Percentiles rank a stretch among this genome's conserved stretches.
Evolutionary conservation across 768 basidiomycete genomes (phyloP).

Genomic region (Russula ochroleuca): DNA sequence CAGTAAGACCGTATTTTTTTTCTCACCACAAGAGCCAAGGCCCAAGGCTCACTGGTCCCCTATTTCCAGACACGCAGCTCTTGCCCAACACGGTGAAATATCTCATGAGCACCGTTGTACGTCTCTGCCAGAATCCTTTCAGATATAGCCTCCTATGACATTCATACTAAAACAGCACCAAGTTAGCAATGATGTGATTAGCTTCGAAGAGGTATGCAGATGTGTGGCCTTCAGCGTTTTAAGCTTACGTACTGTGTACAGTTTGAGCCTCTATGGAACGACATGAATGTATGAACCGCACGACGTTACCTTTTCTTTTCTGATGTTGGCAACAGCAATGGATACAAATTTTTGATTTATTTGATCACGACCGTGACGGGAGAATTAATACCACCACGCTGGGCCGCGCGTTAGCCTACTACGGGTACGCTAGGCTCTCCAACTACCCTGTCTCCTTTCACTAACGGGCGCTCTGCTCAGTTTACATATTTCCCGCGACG

Average conservation of each 20-base stretch:
- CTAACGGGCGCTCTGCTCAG: too few relatives aligned
- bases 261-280: slow-evolving; percentile 13
- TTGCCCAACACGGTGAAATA: slow-evolving; percentile 6
- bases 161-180: not conserved
- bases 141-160: not conserved
- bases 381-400: too few relatives aligned
- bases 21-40: not conserved
- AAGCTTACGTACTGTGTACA: not conserved
- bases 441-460: too few relatives aligned
- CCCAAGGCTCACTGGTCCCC: not conserved
- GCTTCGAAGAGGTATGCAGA: slow-evolving; percentile 7
- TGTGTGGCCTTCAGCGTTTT: not conserved
- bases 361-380: too few relatives aligned
- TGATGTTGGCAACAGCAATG: too few relatives aligned
- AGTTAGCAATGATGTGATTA: slow-evolving; percentile 2
- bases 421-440: too few relatives aligned
- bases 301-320: not conserved
- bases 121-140: not conserved
- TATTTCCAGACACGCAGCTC: slow-evolving; percentile 6
- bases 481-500: too few relatives aligned
- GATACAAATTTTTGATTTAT: too few relatives aligned
- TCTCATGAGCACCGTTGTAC: slow-evolving; percentile 18
- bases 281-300: slow-evolving; percentile 5
- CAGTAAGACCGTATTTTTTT: not conserved
- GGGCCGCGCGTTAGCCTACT: too few relatives aligned